Evolutionary conservation across 768 basidiomycete species (phyloP).

Genomic region (Nidularia sp.): DNA sequence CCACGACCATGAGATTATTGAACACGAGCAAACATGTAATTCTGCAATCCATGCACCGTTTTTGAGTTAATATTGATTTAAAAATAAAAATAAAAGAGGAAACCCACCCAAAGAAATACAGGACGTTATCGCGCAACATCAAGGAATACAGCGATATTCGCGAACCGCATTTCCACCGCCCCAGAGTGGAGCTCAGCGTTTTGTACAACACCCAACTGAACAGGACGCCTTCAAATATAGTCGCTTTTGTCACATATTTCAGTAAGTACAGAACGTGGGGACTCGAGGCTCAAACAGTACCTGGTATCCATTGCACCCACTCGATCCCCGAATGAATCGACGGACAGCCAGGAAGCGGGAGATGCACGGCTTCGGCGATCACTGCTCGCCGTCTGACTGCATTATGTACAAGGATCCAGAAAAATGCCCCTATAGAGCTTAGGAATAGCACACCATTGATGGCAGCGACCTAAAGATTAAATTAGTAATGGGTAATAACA

Average conservation of each 20-base stretch:
- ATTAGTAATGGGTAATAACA: background rate
- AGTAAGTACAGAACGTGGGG: background rate
- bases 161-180: slow-evolving; percentile 12
- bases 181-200: slow-evolving; percentile 18
- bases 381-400: slow-evolving; percentile 25
- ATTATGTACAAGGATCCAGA: slow-evolving; percentile 36
- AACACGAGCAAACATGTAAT: slow-evolving; percentile 34
- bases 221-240: slow-evolving; percentile 35
- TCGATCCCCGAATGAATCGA: slow-evolving; percentile 33
- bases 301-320: slow-evolving; percentile 43
- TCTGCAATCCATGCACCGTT: slow-evolving; percentile 10
- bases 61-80: no score
- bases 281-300: slow-evolving; percentile 11
- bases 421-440: slow-evolving; percentile 33
- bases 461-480: slow-evolving; percentile 23
- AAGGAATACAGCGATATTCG: slow-evolving; percentile 25
- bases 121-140: slow-evolving; percentile 32
- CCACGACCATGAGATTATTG: slow-evolving; percentile 46
- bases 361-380: slow-evolving; percentile 27
- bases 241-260: slow-evolving; percentile 19
- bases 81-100: background rate
- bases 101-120: slow-evolving; percentile 36
- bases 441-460: slow-evolving; percentile 35
- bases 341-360: slow-evolving; percentile 39
- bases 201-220: slow-evolving; percentile 36